These are phyloP conservation scores for Apiotrichum sp. DNA, from an alignment of 1,284 basidiomycete species.

Conservation along the genomic window DNA sequence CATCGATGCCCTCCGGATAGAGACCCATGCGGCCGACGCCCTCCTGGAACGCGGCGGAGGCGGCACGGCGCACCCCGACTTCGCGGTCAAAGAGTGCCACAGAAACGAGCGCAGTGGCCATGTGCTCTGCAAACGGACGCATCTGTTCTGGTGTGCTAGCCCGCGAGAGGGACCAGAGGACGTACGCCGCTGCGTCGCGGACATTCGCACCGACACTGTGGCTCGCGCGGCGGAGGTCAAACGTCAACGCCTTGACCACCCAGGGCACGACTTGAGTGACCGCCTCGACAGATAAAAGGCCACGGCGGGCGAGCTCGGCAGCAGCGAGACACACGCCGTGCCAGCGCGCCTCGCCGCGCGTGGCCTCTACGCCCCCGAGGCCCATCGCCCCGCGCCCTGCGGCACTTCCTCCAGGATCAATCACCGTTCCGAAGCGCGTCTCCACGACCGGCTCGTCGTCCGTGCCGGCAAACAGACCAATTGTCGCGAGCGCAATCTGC, in stretches of 20 bases:
- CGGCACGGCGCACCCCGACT: conserved; percentile 89
- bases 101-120: conserved; percentile 66
- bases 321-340: conserved; percentile 90
- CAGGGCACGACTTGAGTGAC: conserved; percentile 65
- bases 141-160: conserved; percentile 61
- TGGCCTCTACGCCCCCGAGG: conserved; percentile 53
- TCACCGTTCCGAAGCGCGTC: conserved; percentile 31
- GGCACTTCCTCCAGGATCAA: conserved; percentile 55
- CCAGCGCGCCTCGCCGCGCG: conserved; percentile 81
- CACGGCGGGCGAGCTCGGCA: conserved; percentile 83
- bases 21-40: conserved; percentile 83
- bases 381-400: conserved; percentile 54
- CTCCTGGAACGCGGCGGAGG: conserved; percentile 97
- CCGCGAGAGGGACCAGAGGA: conserved; percentile 88
- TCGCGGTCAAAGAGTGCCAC: conserved; percentile 88
- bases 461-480: conserved; percentile 57
- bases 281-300: conserved; percentile 58
- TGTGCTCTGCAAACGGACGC: conserved; percentile 56
- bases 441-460: conserved; percentile 40
- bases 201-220: conserved; percentile 93
- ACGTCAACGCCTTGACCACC: conserved; percentile 79
- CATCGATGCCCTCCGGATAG: conserved; percentile 90
- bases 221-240: conserved; percentile 84
- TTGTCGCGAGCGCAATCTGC: conserved; percentile 74
- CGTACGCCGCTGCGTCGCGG: conserved; percentile 89